These are phyloP conservation scores for Hordeum pubiflorum DNA, from an alignment of 202 grass and related monocot genomes.

Conservation along the genomic window DNA sequence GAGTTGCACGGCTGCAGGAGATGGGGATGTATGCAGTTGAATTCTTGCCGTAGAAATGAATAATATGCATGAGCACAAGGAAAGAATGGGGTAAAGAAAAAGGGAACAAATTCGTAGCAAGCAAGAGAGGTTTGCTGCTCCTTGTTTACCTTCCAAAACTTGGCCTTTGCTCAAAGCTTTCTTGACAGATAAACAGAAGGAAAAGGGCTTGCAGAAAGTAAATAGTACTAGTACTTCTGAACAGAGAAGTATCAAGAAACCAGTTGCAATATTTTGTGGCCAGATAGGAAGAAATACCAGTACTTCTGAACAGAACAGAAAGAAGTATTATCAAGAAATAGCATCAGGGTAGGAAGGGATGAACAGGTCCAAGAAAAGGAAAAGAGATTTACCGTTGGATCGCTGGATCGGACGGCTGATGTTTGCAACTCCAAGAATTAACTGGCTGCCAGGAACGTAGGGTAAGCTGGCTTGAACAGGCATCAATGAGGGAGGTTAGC, in stretches of 20 bases:
- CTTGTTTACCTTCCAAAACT: conserved; percentile 12
- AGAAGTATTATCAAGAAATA: too few species aligned
- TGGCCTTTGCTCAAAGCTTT: background rate
- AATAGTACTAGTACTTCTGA: background rate
- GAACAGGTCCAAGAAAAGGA: background rate
- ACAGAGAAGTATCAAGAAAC: background rate
- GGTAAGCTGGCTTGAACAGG: background rate
- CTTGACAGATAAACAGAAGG: background rate
- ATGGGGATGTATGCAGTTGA: conserved; percentile 2
- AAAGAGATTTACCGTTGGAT: background rate
- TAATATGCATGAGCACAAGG: background rate
- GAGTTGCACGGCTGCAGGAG: background rate
- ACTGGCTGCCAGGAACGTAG: background rate
- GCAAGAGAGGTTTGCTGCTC: background rate
- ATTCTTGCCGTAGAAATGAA: conserved; percentile 29
- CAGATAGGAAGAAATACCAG: too few species aligned
- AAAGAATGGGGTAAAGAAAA: background rate
- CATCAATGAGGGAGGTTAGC: conserved; percentile 17
- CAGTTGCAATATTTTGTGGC: background rate
- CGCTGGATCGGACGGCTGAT: background rate
- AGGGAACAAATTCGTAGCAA: background rate
- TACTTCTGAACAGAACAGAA: too few species aligned
- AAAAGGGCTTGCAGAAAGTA: background rate
- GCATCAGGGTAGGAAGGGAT: background rate
- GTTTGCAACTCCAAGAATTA: background rate